Evolutionary conservation across 2,329 filamentous ascomycete genomes (phyloP).

Genomic region (Alternaria hordeiaustralica): DNA sequence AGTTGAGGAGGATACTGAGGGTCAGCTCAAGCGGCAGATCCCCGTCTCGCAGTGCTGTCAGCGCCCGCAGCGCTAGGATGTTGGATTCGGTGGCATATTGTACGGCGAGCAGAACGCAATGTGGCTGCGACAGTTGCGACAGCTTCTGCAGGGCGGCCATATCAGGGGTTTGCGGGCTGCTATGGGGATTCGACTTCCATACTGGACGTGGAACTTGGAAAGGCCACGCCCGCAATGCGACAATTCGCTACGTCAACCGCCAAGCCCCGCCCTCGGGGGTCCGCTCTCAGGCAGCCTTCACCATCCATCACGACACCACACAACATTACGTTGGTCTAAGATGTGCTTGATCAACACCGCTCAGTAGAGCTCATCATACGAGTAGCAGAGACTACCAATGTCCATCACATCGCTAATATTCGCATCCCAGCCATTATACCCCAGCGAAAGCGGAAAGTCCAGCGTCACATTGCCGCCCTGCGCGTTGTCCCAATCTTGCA

Average conservation of each 20-base stretch:
- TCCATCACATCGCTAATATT: not conserved
- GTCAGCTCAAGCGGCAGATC: constrained; percentile 69
- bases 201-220: not conserved
- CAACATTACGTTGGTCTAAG: rapidly evolving
- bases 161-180: not conserved
- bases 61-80: constrained; percentile 65
- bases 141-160: constrained; percentile 40
- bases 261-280: constrained; percentile 21
- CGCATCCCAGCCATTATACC: not conserved
- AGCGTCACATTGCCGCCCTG: not conserved
- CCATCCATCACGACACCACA: not conserved
- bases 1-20: constrained; percentile 76
- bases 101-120: constrained; percentile 75
- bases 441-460: not conserved
- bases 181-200: constrained; percentile 2
- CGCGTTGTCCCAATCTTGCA: not conserved
- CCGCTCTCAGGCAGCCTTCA: constrained; percentile 5
- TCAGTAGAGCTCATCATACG: not conserved
- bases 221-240: constrained; percentile 20
- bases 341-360: not conserved
- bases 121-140: constrained; percentile 64
- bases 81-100: constrained; percentile 72
- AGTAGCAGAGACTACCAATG: not conserved
- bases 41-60: constrained; percentile 64
- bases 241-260: constrained; percentile 26